Base-by-base conservation (phyloP, 176 grass and related monocot genomes). In the Cenchrus fungigraminus region DNA sequence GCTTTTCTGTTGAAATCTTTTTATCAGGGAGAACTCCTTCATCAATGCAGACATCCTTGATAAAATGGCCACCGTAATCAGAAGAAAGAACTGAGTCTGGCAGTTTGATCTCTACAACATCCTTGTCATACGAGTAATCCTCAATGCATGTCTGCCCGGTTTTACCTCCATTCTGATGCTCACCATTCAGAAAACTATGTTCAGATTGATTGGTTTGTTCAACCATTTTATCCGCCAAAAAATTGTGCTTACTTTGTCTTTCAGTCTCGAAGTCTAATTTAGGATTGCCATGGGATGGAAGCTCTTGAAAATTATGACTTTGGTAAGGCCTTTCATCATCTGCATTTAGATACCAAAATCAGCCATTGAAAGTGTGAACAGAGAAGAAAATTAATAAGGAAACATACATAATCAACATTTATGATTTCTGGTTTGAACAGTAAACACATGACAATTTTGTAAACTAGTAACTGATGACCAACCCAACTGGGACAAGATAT, bases 41-140 rank as follows among this genome's bases (percentile, higher is more conserved):
- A 85, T 97, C 94, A 66, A 97, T 84, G 80, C 92, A 92, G 50
- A 97, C 91, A 82, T 97, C 94, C 76, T 97, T 97, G 31, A 97
- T 84, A 88, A 92, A 92, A 42, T 94, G 76, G 25, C 62, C 76
- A 52, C 80, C 61, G 32, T 90, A 76, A 86, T 88, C 69, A 14
- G 78, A 78, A 83, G 81, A 86, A 58, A 87, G 62, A 47, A 89
- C 72, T 40, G 82, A 82, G 12, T 90, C 88, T 16, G 79, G 82
- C 37, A 82, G 74, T 79, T 87, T 86, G 57, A 92, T 88, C 72
- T 97, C 92, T 57, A 89, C 87, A 86, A 92, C 86, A 77, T 91
- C 91, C 87, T 97, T 90, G 61, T 92, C 94, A 90, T 85, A 87
- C 19, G 83, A 97, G 73, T 59, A 71, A 70, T 89, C 72, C 20